phyloP scores from a whole-genome alignment of 345 rosid species.

The Cardiospermum halicacabum region DNA sequence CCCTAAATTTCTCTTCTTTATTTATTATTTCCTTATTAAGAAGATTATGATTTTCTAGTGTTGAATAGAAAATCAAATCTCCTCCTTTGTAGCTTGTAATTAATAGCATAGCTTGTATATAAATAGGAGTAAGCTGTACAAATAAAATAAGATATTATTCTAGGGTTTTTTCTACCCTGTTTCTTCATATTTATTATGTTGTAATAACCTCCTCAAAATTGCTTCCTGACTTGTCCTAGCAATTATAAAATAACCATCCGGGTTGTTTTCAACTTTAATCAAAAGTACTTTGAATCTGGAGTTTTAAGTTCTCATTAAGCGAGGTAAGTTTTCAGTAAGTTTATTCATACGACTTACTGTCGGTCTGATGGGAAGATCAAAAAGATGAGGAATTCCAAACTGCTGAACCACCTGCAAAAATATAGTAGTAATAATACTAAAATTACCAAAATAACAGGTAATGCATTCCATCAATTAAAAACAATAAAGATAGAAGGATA shows the following conservation, averaged over 20 bases:
- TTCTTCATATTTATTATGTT: background rate
- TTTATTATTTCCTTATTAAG: too few relatives aligned
- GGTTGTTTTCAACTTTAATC: background rate
- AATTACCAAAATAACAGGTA: slow-evolving; percentile 3
- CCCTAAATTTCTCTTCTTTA: too few relatives aligned
- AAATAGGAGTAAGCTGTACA: too few relatives aligned
- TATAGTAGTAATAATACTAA: background rate
- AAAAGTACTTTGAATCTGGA: background rate
- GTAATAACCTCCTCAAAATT: background rate
- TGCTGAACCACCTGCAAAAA: slow-evolving; percentile 80
- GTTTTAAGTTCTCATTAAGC: too few relatives aligned
- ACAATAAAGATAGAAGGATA: slow-evolving; percentile 7
- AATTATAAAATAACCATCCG: too few relatives aligned
- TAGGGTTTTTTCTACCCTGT: too few relatives aligned
- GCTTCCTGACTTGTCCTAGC: background rate
- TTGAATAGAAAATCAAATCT: too few relatives aligned
- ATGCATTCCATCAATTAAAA: background rate
- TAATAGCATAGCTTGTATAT: too few relatives aligned
- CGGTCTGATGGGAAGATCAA: slow-evolving; percentile 94
- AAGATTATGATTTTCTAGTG: too few relatives aligned
- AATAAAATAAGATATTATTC: too few relatives aligned
- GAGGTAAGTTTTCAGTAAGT: too few relatives aligned
- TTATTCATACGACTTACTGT: slow-evolving; percentile 42
- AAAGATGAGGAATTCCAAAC: slow-evolving; percentile 96
- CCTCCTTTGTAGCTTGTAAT: too few relatives aligned